Evolutionary conservation across 495 filamentous ascomycete genomes (phyloP), one percentile per base, ranked within the genome.

Genomic region (Aspergillus steynii): DNA sequence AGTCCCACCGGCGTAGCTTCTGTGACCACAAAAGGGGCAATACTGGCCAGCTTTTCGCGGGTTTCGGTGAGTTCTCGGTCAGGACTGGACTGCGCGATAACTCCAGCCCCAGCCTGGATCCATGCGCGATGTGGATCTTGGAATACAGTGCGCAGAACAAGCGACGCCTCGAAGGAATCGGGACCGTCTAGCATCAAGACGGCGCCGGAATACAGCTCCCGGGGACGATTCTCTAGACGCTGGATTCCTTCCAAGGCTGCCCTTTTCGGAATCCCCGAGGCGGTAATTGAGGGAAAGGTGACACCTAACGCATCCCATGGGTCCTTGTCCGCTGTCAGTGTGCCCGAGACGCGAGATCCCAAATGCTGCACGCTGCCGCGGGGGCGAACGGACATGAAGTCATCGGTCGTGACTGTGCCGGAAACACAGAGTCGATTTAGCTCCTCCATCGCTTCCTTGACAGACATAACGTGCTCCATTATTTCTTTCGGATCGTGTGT

Each of bases 131-230:
- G 53, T 1, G 9, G 15, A 53, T 67, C 61, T 53, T 64, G 65
- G 27, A 64, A 67, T 8, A 62, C 65, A 14, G 48, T 67, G 12
- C 65, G 59, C 15, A 67, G 56, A 29, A 68, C 65, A 1, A 68
- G 61, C 10, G 65, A 53, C 14, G 62, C 62, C 20, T 68, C 62
- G 15, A 62, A 45, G 9, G 56, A 49, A 25, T 50, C 12, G 2
- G 42, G 2, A 8, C 32, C 59, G 26, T 68, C 62, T 12, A 68
- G 20, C 61, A 64, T 58, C 14, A 68, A 25, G 25, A 68, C 62
- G 8, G 62, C 65, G 1, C 65, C 65, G 5, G 62, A 68, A 31
- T 68, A 68, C 26, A 68, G 59, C 60, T 68, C 65, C 8, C 65
- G 31, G 1, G 65, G 53, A 12, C 48, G 31, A 4, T 31, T 1